Evolutionary conservation across 495 filamentous ascomycete genomes (phyloP).

Genomic region (Penicillium ucsense): DNA sequence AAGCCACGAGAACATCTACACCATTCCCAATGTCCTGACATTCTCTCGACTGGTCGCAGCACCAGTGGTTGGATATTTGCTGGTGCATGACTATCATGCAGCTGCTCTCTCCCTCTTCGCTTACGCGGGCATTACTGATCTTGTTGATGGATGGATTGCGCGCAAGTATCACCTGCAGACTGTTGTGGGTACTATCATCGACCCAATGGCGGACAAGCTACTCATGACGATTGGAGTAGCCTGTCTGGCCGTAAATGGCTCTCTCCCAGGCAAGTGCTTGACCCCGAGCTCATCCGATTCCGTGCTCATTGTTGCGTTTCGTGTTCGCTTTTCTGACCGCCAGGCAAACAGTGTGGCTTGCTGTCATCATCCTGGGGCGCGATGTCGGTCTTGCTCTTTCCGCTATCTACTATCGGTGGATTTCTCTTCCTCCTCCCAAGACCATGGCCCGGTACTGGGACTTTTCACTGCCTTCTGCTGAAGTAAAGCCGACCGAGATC

Average conservation of each 20-base stretch:
- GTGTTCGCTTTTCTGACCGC: neutral
- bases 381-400: constrained; percentile 80
- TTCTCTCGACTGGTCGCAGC: constrained; percentile 76
- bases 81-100: constrained; percentile 70
- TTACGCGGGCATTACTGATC: constrained; percentile 85
- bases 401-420: constrained; percentile 92
- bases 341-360: constrained; percentile 61
- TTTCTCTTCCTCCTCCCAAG: constrained; percentile 84
- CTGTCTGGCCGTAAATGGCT: constrained; percentile 69
- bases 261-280: constrained; percentile 56
- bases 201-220: constrained; percentile 93
- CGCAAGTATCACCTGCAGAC: constrained; percentile 79
- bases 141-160: constrained; percentile 88
- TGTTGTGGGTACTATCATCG: constrained; percentile 91
- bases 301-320: neutral
- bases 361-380: constrained; percentile 77
- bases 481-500: constrained; percentile 84
- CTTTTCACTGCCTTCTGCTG: constrained; percentile 83
- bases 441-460: constrained; percentile 96
- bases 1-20: constrained; percentile 88
- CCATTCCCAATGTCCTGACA: constrained; percentile 84
- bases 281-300: neutral
- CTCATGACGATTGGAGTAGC: constrained; percentile 89
- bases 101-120: constrained; percentile 76
- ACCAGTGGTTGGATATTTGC: constrained; percentile 79